Percentiles rank a stretch among this genome's conserved stretches.
Evolutionary conservation across 495 filamentous ascomycete species (phyloP).

Genomic region (Aspergillus sparsus): DNA sequence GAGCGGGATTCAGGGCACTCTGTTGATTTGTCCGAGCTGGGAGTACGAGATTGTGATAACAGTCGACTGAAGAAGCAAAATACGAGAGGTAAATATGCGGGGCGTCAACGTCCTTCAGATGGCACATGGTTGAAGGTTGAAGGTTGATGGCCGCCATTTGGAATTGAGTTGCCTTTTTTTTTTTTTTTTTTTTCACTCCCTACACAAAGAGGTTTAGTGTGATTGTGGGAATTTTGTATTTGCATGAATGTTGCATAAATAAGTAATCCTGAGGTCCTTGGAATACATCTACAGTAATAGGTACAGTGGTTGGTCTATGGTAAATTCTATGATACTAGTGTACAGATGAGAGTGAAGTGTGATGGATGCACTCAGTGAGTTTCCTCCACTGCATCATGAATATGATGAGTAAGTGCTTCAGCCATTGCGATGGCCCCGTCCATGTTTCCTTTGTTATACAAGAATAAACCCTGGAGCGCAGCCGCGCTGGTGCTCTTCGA

Average conservation of each 20-base stretch:
- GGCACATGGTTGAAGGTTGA: neutral
- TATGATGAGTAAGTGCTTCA: constrained; percentile 54
- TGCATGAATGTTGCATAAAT: too few species aligned
- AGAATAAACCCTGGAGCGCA: constrained; percentile 86
- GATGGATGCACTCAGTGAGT: constrained; percentile 11
- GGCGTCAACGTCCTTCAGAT: constrained; percentile 1
- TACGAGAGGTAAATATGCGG: neutral
- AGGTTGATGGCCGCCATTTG: too few species aligned
- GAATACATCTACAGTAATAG: neutral
- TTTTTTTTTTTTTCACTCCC: too few species aligned
- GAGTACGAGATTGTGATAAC: neutral
- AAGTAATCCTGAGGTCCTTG: too few species aligned
- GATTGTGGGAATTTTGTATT: too few species aligned
- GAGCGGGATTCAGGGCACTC: neutral
- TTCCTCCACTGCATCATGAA: constrained; percentile 36
- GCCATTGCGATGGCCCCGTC: constrained; percentile 82
- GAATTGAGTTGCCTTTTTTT: too few species aligned
- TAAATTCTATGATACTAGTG: constrained; percentile 15
- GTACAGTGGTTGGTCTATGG: constrained; percentile 11
- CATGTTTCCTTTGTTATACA: constrained; percentile 91
- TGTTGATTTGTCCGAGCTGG: constrained; percentile 1
- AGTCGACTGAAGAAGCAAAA: neutral
- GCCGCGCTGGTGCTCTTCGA: constrained; percentile 72
- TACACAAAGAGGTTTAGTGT: too few species aligned
- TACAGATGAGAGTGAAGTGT: constrained; percentile 27